Base-by-base conservation (phyloP, 495 filamentous ascomycete species). In the Annulohypoxylon bovei region DNA sequence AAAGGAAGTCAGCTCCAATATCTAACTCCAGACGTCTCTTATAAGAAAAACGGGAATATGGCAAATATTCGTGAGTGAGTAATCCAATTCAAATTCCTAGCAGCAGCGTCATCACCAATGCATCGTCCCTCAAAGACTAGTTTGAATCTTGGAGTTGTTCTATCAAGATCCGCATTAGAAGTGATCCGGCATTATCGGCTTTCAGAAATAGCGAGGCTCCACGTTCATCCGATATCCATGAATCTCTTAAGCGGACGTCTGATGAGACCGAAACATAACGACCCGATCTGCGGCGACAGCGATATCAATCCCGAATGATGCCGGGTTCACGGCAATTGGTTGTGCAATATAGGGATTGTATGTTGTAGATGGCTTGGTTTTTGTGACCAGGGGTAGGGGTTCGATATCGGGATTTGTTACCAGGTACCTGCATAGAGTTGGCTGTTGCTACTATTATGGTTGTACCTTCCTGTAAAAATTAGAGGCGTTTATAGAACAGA, bases 301-400 rank as follows among this genome's bases (percentile, higher is more conserved):
- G 65, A 50, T 23, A 50, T 27, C 23, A 50, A 72, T 72, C 22
- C 70, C 70, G 70, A 72, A 35, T 61, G 61, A 62, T 30, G 37
- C 70, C 70, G 69, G 62, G 40, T 52, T 47, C 39, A 56, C 55
- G 65, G 55, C 55, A 52, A 67, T 66, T 67, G 68, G 35, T 55
- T 59, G 23, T 4, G 20, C 23, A 55, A 49, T 50, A 20, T 16
- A 18, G 8, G 30, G 28, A 49, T n/a, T 23, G 22, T 18, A 53
- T 6, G 46, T 54, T 50, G 62, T 53, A 46, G 16, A 33, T 27
- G 27, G 18, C 16, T 56, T 18, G 3, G 25, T 28, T 28, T 56
- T 56, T 56, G 53, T 56, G 33, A 56, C 53, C 18, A 27, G 42
- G 52, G 49, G 1, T 25, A 49, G 30, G 20, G 40, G 57, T 8